Evolutionary conservation across 305 asterid genomes (phyloP).

Genomic region (Solanum hybrid): DNA sequence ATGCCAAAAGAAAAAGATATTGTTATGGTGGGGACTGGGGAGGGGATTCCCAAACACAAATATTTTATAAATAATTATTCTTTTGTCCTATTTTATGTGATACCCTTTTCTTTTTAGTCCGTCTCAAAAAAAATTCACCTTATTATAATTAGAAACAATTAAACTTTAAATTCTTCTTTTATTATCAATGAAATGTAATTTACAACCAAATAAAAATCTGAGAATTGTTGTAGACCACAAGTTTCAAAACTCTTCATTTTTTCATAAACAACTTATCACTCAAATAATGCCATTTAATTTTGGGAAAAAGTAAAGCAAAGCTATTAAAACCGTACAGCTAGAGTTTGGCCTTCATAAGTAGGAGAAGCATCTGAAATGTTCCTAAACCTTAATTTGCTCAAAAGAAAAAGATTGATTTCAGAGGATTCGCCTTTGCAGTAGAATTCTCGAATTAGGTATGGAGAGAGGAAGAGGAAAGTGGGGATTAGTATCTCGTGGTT

Average conservation of each 20-base stretch:
- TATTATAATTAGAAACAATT: too few species aligned
- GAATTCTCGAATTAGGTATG: slow-evolving; percentile 1
- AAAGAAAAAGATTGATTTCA: background rate
- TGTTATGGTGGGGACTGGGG: background rate
- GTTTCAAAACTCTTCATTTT: rapidly evolving
- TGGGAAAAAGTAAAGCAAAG: background rate
- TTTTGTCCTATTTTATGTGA: rapidly evolving
- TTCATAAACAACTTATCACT: background rate
- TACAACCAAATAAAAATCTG: background rate
- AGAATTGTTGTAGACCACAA: background rate
- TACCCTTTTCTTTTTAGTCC: rapidly evolving
- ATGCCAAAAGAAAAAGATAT: background rate
- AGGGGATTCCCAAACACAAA: background rate
- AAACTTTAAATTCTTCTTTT: too few species aligned
- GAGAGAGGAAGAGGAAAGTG: slow-evolving; percentile 17
- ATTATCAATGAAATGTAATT: too few species aligned
- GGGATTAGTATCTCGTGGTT: slow-evolving; percentile 33
- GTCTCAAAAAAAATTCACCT: background rate
- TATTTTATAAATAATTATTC: too few species aligned
- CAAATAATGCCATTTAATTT: background rate
- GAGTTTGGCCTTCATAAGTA: background rate
- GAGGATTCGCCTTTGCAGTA: background rate
- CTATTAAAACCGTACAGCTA: background rate
- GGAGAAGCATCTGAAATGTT: background rate
- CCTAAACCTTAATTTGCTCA: background rate